Percentiles rank a stretch among this genome's conserved stretches.
These are phyloP conservation scores for Lycium ferocissimum DNA, from an alignment of 257 asterid genomes.

Conservation along the genomic window DNA sequence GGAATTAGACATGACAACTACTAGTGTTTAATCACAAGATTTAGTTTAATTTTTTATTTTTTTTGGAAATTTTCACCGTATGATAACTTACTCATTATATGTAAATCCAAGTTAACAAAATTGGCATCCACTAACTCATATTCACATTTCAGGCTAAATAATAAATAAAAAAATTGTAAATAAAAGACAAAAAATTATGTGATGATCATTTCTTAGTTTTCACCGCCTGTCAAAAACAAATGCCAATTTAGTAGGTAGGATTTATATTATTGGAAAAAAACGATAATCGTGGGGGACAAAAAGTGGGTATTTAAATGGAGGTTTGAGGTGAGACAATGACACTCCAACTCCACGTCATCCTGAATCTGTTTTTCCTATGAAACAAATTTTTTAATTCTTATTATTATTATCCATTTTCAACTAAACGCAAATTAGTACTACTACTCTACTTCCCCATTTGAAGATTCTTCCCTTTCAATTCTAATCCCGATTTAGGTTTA, in stretches of 20 bases:
- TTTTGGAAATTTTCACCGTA: too few species aligned
- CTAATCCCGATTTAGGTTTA: not conserved
- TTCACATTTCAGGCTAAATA: not conserved
- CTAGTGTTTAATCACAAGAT: too few species aligned
- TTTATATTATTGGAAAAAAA: too few species aligned
- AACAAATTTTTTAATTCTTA: not conserved
- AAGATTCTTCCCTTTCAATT: not conserved
- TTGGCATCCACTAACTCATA: too few species aligned
- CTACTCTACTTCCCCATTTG: not conserved
- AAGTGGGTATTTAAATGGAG: not conserved
- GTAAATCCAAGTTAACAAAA: too few species aligned
- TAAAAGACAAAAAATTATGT: not conserved
- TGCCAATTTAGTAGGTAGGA: too few species aligned
- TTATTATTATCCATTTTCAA: not conserved
- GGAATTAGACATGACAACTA: too few species aligned
- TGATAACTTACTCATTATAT: too few species aligned
- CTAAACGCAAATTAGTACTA: not conserved
- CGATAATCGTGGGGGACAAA: conserved; percentile 14
- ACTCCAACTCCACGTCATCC: not conserved
- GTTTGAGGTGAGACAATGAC: not conserved
- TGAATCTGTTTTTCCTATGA: too few species aligned
- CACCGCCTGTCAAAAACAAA: not conserved
- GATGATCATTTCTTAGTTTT: not conserved
- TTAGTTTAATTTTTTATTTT: too few species aligned
- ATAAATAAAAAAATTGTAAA: not conserved